Percentiles rank a stretch among this genome's conserved stretches.
These are phyloP conservation scores for Yamadazyma scolyti DNA, from an alignment of 805 yeast species.

Conservation along the genomic window DNA sequence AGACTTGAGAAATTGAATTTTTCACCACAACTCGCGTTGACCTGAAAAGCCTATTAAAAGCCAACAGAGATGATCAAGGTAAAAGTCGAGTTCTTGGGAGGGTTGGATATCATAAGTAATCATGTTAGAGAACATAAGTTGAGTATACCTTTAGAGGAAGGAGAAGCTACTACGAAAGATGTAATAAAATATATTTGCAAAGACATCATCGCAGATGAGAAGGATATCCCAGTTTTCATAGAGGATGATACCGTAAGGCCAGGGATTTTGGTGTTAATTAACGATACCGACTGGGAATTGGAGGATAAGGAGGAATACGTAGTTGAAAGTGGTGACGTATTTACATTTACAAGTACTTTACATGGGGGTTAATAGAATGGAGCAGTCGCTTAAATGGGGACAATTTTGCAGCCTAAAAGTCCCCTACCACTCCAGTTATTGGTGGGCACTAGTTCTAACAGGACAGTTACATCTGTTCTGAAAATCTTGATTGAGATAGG, in stretches of 20 bases:
- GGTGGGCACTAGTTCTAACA: slow-evolving; percentile 39
- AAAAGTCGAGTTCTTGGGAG: slow-evolving; percentile 58
- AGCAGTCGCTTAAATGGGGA: slow-evolving; percentile 27
- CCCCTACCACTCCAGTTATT: slow-evolving; percentile 64
- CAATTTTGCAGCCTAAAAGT: slow-evolving; percentile 62
- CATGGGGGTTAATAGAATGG: slow-evolving; percentile 72
- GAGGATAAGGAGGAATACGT: slow-evolving; percentile 83
- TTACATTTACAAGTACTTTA: slow-evolving; percentile 87
- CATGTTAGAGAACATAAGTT: slow-evolving; percentile 54
- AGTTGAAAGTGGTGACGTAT: slow-evolving; percentile 70
- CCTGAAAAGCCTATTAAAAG: neutral
- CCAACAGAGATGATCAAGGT: slow-evolving; percentile 23
- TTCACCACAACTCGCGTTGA: slow-evolving; percentile 1
- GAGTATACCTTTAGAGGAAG: slow-evolving; percentile 38
- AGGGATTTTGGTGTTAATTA: slow-evolving; percentile 85
- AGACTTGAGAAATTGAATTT: neutral
- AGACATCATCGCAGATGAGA: slow-evolving; percentile 54
- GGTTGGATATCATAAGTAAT: slow-evolving; percentile 75
- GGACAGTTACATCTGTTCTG: slow-evolving; percentile 23
- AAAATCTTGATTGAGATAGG: slow-evolving; percentile 22
- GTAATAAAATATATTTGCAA: slow-evolving; percentile 53
- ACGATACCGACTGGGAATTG: slow-evolving; percentile 96
- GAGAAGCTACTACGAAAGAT: slow-evolving; percentile 43
- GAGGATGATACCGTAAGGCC: slow-evolving; percentile 85
- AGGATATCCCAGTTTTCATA: slow-evolving; percentile 69